Evolutionary conservation across 1,284 basidiomycete species (phyloP), one percentile per base, ranked within the genome.

Genomic region (Microbotryum intermedium): DNA sequence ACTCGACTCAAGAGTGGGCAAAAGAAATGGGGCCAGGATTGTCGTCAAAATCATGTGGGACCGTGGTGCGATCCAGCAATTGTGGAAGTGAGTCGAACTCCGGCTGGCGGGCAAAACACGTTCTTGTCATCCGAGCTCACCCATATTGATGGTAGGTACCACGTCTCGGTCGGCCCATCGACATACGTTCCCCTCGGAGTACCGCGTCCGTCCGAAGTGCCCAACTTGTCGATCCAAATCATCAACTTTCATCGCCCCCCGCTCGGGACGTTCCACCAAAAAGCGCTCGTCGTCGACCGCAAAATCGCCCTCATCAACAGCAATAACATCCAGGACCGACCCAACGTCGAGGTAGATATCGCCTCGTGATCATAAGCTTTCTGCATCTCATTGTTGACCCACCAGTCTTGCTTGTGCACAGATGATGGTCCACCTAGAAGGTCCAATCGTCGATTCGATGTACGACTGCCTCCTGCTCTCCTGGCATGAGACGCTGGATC

Each of bases 201-300:
- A 0, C 85, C 85, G 1, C 72, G 71, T 34, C 74, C 77, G 43
- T 77, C 80, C 16, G 82, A 86, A 55, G 80, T 87, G 43, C 81
- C 80, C 1, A 80, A 84, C 57, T 73, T 87, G 30, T 77, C 82
- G 46, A 75, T 87, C 56, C 80, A 87, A 70, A 81, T 85, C 43
- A 76, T 86, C 73, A 77, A 76, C 67, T 77, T 76, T 58, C 76
- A 78, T 65, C 76, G 80, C 26, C 83, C 84, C 1, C 65, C 83
- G 21, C 75, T 85, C 39, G 67, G 85, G 34, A 88, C 86, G 0
- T 89, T 88, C 74, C 87, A 89, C 69, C 67, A 68, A 26, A 68
- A 68, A 20, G 82, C 84, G 49, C 88, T 89, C 72, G 86, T 85
- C 64, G 82, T 88, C 10, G 87, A 89, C 70, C 79, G 86, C 20